These are phyloP conservation scores for Murraya paniculata DNA, from an alignment of 345 rosid species.

Conservation along the genomic window DNA sequence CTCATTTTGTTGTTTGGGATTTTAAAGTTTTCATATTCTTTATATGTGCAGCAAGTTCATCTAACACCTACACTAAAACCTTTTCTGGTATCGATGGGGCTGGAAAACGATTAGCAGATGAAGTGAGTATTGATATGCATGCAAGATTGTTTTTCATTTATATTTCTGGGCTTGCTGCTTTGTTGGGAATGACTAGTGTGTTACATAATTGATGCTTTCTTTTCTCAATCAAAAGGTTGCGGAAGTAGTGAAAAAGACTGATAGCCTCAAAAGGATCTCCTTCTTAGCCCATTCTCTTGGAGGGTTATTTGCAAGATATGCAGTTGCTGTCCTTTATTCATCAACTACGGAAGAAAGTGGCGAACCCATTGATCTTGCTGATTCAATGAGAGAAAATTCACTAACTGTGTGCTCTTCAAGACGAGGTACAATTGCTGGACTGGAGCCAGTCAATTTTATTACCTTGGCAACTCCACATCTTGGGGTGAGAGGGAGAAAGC, in stretches of 20 bases:
- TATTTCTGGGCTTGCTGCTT: constrained; percentile 3
- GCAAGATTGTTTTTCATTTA: constrained; percentile 1
- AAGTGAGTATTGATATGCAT: constrained; percentile 49
- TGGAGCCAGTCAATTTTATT: constrained; percentile 89
- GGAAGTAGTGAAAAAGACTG: constrained; percentile 68
- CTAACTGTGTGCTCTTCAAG: constrained; percentile 27
- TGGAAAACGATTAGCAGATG: constrained; percentile 89
- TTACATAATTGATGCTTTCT: constrained; percentile 4
- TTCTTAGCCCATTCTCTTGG: constrained; percentile 98
- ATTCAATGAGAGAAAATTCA: constrained; percentile 29
- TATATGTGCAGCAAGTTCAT: constrained; percentile 75
- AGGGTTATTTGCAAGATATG: constrained; percentile 94
- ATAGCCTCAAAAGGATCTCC: constrained; percentile 76
- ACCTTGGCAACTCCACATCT: constrained; percentile 99
- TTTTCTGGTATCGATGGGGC: constrained; percentile 91
- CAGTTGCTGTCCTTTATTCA: constrained; percentile 68
- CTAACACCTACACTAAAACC: constrained; percentile 74
- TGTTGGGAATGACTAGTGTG: not conserved
- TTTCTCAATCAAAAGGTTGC: constrained; percentile 45
- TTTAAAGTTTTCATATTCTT: constrained; percentile 8
- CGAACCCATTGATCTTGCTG: constrained; percentile 26
- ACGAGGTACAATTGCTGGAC: constrained; percentile 74
- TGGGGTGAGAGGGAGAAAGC: constrained; percentile 95
- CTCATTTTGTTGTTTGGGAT: not conserved
- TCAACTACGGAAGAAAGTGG: constrained; percentile 27